A percentile compares a stretch with the other conserved stretches of the same genome.
Conservation (phyloP, 1,284 basidiomycete genomes). For the Stereum hirsutum region DNA sequence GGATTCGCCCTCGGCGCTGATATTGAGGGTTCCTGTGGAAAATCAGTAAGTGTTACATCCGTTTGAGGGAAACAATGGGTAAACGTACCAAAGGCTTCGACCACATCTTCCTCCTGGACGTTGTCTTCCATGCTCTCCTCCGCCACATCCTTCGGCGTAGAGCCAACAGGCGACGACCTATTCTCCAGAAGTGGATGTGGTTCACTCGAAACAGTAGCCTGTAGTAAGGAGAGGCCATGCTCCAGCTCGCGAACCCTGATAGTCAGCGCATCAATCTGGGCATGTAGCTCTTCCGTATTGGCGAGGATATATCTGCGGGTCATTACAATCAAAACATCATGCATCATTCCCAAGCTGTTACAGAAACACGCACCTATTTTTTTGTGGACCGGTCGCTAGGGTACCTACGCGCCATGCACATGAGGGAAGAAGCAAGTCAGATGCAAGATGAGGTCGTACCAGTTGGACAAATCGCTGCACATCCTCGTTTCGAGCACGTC, state of each 20-base stretch:
- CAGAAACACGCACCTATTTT: too few relatives aligned
- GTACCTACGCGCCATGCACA: constrained; percentile 37
- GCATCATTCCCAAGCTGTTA: background rate
- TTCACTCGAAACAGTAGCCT: constrained; percentile 34
- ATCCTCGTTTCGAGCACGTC: constrained; percentile 62
- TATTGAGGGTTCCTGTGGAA: constrained; percentile 45
- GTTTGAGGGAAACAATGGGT: background rate
- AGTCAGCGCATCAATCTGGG: constrained; percentile 44
- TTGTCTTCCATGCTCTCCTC: background rate
- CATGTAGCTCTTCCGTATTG: constrained; percentile 59
- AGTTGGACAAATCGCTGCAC: constrained; percentile 61
- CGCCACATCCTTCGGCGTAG: background rate
- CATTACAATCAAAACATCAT: background rate
- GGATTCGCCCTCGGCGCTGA: constrained; percentile 43
- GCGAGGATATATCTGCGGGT: constrained; percentile 43
- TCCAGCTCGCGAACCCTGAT: constrained; percentile 51
- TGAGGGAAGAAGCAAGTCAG: background rate
- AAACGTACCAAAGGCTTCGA: constrained; percentile 47
- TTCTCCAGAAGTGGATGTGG: constrained; percentile 35
- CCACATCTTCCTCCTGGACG: constrained; percentile 28
- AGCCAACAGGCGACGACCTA: constrained; percentile 8
- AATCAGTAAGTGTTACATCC: background rate
- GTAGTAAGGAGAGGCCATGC: constrained; percentile 38
- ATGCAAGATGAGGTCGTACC: constrained; percentile 26
- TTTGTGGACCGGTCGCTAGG: constrained; percentile 45